Evolutionary conservation across 495 filamentous ascomycete genomes (phyloP), one percentile per base, ranked within the genome.

Genomic region (Podospora pseudoanserina): DNA sequence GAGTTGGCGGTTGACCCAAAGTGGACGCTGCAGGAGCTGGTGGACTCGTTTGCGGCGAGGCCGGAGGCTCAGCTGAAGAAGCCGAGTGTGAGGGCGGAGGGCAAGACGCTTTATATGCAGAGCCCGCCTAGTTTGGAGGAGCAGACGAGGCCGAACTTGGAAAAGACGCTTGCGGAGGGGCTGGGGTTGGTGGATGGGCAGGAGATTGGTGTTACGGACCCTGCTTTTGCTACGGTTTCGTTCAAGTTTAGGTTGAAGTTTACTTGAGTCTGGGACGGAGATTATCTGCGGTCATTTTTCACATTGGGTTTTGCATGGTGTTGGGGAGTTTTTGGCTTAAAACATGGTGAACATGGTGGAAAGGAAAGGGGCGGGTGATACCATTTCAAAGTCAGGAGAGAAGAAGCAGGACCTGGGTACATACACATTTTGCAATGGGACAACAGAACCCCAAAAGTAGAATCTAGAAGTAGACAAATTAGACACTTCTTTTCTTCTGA

Each of bases 11-110:
- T 93, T 44, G 86, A 95, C 75, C 83, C 87, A 2, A 84, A 86
- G 19, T 84, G 83, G 79, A 97, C 93, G 0, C 79, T 99, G 69
- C 83, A 89, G 67, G 91, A 94, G 23, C 93, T 97, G 70, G 90
- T 97, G 44, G 94, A 96, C 11, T 90, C 87, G 30, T 82, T 99
- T 55, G 91, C 91, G 13, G 89, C 90, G 70, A 85, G 89, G 73
- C 90, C 95, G 9, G 94, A 96, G 76, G 87, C 92, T 67, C 90
- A 94, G 78, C 80, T 96, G 65, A 93, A 97, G 84, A 96, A 94
- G 74, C 94, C 96, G 15, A 95, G 90, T 18, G 82, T 98, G 73
- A 86, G 93, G 55, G 91, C 91, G 0, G 90, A 91, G 75, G 86
- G 86, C 55, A 91, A 87, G 78, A 94, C 92, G 18, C 83, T 99